Base-by-base conservation (phyloP, 1,284 basidiomycete species). In the Meripilus lineatus region DNA sequence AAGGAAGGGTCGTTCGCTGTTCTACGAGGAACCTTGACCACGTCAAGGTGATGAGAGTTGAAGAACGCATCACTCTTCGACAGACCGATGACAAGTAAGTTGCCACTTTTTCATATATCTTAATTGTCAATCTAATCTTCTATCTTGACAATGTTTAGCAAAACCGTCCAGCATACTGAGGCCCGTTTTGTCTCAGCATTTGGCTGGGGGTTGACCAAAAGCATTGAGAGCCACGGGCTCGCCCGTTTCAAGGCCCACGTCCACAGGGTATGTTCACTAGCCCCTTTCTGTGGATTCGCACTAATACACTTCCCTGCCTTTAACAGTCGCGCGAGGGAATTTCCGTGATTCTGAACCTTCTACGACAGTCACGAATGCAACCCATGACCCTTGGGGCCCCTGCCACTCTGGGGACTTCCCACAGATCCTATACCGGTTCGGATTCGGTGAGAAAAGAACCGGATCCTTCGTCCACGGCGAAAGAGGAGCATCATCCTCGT, bases 1-100 rank as follows among this genome's bases (percentile, higher is more conserved):
- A 77, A 48, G 84, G 83, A 18, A 78, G 80, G 60, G 71, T 77
- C 7, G 76, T 90, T 49, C 69, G 71, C 38, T 90, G 87, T 58
- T 70, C 71, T 42, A 90, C 89, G 6, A 81, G 74, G 63, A 91
- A 91, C 59, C 68, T 91, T 38, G 88, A 91, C 61, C 85, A 90
- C 64, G 81, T 89, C 56, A 91, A 89, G 64, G 76, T 89, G 34
- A 81, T 91, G 81, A 77, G 86, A 52, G 79, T 89, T 30, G 79
- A 87, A 51, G 88, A 91, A 64, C 78, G 74, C 15, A 78, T 86
- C 23, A 67, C 72, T 38, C 76, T 90, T 53, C 70, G 71, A 25
- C 80, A 83, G 53, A 69, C 71, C 26, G 64, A 69, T 2, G 79
- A 86, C 49, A 81, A 83, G 87, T 87, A 52, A 42, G 77, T 67